phyloP scores from a whole-genome alignment of 129 eudicot species.

The Ambrosia artemisiifolia region DNA sequence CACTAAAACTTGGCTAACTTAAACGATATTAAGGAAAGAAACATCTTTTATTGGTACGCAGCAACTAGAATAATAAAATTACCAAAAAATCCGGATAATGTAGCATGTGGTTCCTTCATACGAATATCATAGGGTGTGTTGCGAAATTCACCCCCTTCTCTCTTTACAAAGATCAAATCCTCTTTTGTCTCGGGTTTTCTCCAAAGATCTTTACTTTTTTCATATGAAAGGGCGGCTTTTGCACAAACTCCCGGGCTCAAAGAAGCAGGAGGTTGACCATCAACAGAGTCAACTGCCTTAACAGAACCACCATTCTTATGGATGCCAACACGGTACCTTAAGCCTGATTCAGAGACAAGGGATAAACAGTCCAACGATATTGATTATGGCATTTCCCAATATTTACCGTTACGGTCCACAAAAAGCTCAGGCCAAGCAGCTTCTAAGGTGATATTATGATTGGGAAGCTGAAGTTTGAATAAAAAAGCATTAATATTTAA shows the following conservation, averaged over 20 bases:
- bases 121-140: slow-evolving; percentile 55
- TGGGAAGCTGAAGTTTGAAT: slow-evolving; percentile 59
- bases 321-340: slow-evolving; percentile 78
- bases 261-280: slow-evolving; percentile 50
- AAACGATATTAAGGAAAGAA: neutral
- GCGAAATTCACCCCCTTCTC: slow-evolving; percentile 26
- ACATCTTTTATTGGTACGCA: neutral
- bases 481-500: neutral
- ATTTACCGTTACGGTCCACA: slow-evolving; percentile 65
- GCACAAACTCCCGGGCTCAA: slow-evolving; percentile 72
- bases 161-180: slow-evolving; percentile 41
- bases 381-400: slow-evolving; percentile 85
- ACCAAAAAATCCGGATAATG: slow-evolving; percentile 84
- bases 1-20: neutral
- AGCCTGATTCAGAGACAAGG: slow-evolving; percentile 59
- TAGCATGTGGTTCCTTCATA: slow-evolving; percentile 77
- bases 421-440: slow-evolving; percentile 96
- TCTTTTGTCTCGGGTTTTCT: slow-evolving; percentile 53
- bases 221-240: slow-evolving; percentile 83
- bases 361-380: slow-evolving; percentile 68
- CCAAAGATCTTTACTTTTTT: slow-evolving; percentile 73
- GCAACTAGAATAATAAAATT: slow-evolving; percentile 6
- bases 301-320: slow-evolving; percentile 69
- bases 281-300: slow-evolving; percentile 32
- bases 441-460: slow-evolving; percentile 75